These are phyloP conservation scores for Colletotrichum theobromicola DNA, from an alignment of 2,329 filamentous ascomycete species.

Conservation along the genomic window DNA sequence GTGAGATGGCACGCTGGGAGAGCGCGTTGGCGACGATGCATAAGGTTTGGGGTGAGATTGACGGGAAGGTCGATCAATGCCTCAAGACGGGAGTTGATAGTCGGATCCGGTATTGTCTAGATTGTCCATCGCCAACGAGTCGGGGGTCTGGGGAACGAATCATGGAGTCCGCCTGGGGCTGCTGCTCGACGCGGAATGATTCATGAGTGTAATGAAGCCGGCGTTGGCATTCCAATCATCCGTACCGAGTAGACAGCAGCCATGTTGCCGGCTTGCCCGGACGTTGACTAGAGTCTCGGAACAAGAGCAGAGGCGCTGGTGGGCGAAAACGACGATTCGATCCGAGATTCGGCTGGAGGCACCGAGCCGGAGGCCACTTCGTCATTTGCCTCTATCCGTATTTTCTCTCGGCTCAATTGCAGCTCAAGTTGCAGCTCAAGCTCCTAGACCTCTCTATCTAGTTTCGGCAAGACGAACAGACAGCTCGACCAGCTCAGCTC, in stretches of 20 bases:
- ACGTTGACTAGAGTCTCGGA: not conserved
- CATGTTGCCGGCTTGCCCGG: not conserved
- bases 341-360: not conserved
- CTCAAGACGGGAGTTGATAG: not conserved
- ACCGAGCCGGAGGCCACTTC: not conserved
- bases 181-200: not conserved
- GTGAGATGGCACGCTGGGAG: not conserved
- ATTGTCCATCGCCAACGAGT: not conserved
- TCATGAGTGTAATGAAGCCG: not conserved
- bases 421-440: not conserved
- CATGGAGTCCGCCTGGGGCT: not conserved
- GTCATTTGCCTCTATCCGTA: not conserved
- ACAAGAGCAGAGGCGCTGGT: not conserved
- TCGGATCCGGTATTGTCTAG: slow-evolving; percentile 1
- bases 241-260: not conserved
- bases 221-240: not conserved
- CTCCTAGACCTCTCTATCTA: not conserved
- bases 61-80: slow-evolving; percentile 14
- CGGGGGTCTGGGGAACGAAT: not conserved
- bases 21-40: not conserved
- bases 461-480: not conserved
- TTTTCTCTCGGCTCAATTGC: not conserved
- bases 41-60: slow-evolving; percentile 6
- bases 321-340: not conserved
- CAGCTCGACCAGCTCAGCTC: not conserved